phyloP scores from a whole-genome alignment of 192 early-diverging fungal genomes.

The Gigaspora rosea region DNA sequence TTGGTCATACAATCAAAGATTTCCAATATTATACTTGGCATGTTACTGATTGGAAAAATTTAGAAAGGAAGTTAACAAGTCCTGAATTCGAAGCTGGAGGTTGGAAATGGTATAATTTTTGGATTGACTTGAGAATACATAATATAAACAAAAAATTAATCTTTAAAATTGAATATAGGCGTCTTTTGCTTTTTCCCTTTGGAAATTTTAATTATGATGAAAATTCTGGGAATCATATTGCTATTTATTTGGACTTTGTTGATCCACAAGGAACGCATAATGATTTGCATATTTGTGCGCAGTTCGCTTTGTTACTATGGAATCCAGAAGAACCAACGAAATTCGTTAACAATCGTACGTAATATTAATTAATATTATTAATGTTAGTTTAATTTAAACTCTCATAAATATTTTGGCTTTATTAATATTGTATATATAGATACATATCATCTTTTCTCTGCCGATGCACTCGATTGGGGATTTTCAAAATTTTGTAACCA shows the following conservation, averaged over 20 bases:
- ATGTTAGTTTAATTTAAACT: too few species aligned
- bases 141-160: not conserved
- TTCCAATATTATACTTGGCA: slow-evolving; percentile 44
- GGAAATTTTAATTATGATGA: slow-evolving; percentile 60
- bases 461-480: slow-evolving; percentile 91
- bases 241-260: slow-evolving; percentile 87
- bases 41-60: slow-evolving; percentile 41
- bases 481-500: slow-evolving; percentile 78
- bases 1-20: slow-evolving; percentile 44
- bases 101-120: slow-evolving; percentile 44
- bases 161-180: slow-evolving; percentile 52
- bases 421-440: slow-evolving; percentile 25
- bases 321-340: slow-evolving; percentile 69
- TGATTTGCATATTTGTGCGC: slow-evolving; percentile 82
- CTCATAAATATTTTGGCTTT: too few species aligned
- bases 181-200: slow-evolving; percentile 84
- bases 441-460: slow-evolving; percentile 81
- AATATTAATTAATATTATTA: too few species aligned
- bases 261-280: slow-evolving; percentile 58
- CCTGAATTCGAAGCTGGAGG: slow-evolving; percentile 52
- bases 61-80: slow-evolving; percentile 48
- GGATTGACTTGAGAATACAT: not conserved
- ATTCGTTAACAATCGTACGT: slow-evolving; percentile 54
- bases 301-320: slow-evolving; percentile 77
- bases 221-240: slow-evolving; percentile 60